phyloP scores from a whole-genome alignment of 2,329 filamentous ascomycete species.

The Thelonectria olida region DNA sequence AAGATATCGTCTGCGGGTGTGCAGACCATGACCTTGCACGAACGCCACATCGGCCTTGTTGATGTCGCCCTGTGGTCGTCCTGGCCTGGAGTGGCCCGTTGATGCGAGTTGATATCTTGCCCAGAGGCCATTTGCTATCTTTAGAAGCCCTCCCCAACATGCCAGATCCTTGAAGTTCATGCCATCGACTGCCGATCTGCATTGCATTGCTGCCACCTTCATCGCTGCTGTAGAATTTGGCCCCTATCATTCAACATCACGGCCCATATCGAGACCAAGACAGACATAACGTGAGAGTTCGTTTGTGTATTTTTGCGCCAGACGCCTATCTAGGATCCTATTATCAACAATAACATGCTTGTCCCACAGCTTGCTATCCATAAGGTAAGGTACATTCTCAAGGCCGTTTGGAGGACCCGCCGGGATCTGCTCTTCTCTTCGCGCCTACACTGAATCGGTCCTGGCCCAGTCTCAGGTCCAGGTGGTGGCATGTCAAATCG shows the following conservation, averaged over 20 bases:
- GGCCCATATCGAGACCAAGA: slow-evolving; percentile 9
- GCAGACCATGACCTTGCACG: not conserved
- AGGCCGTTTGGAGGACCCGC: slow-evolving; percentile 9
- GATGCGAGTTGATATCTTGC: not conserved
- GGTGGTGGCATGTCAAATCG: slow-evolving; percentile 20
- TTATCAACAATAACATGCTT: slow-evolving; percentile 45
- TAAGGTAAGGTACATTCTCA: slow-evolving; percentile 37
- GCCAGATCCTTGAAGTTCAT: not conserved
- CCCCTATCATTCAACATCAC: slow-evolving; percentile 1
- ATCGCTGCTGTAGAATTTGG: not conserved
- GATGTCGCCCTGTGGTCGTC: not conserved
- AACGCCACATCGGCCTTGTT: not conserved
- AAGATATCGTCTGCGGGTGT: no score
- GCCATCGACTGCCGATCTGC: not conserved
- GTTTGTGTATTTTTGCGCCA: slow-evolving; percentile 55
- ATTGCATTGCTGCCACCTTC: not conserved
- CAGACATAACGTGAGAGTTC: slow-evolving; percentile 43
- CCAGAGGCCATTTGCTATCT: not conserved
- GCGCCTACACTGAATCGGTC: not conserved
- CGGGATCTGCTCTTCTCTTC: slow-evolving; percentile 2
- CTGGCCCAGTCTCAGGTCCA: slow-evolving; percentile 27
- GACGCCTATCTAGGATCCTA: slow-evolving; percentile 53
- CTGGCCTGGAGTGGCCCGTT: not conserved
- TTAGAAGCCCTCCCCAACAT: not conserved
- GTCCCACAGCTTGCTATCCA: slow-evolving; percentile 35